phyloP scores from a whole-genome alignment of 345 rosid genomes.

The Eucalyptus virginea region DNA sequence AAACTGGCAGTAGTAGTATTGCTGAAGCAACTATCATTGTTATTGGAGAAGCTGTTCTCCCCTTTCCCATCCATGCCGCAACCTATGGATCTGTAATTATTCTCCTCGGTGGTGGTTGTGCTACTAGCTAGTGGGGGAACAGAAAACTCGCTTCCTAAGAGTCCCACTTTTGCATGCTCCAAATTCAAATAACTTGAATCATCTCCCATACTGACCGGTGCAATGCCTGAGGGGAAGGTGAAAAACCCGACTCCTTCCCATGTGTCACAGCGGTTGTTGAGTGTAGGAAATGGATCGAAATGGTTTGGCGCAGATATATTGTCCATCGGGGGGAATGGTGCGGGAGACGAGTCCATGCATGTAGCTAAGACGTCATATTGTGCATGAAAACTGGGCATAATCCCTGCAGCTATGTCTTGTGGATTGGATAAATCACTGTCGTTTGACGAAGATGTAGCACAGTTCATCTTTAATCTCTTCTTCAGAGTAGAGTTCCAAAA shows the following conservation, averaged over 20 bases:
- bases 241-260: slow-evolving; percentile 12
- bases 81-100: background rate
- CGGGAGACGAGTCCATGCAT: slow-evolving; percentile 42
- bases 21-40: slow-evolving; percentile 36
- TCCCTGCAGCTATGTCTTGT: slow-evolving; percentile 11
- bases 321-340: slow-evolving; percentile 31
- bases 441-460: slow-evolving; percentile 43
- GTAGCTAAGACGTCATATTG: slow-evolving; percentile 28
- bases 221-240: slow-evolving; percentile 19
- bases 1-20: slow-evolving; percentile 12
- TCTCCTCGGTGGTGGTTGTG: background rate
- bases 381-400: slow-evolving; percentile 25
- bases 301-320: slow-evolving; percentile 14
- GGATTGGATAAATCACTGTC: slow-evolving; percentile 51
- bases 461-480: slow-evolving; percentile 45
- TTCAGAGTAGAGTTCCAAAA: slow-evolving; percentile 89
- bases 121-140: slow-evolving; percentile 41
- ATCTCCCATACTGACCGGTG: slow-evolving; percentile 18
- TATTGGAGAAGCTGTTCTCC: slow-evolving; percentile 8
- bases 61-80: slow-evolving; percentile 4
- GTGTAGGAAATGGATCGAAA: slow-evolving; percentile 26
- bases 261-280: slow-evolving; percentile 17
- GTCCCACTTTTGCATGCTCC: slow-evolving; percentile 20
- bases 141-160: slow-evolving; percentile 30
- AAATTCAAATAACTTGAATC: slow-evolving; percentile 11